Conservation (phyloP, 2,329 filamentous ascomycete species). For the Pseudogymnoascus sp. region DNA sequence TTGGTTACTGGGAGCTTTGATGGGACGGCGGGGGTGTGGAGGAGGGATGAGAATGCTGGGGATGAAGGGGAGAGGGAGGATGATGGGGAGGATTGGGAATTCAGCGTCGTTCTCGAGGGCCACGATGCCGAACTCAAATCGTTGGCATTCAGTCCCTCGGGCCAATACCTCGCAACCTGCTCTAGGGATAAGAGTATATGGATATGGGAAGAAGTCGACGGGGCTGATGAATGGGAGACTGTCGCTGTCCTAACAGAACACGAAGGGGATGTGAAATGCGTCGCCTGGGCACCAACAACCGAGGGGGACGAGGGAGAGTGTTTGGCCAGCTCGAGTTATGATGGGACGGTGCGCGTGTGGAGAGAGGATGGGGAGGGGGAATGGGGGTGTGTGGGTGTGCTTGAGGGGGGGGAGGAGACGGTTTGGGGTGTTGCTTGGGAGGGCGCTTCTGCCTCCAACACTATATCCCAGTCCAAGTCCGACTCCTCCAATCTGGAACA, state of each 20-base stretch:
- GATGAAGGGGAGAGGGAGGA: slow-evolving; percentile 41
- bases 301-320: slow-evolving; percentile 58
- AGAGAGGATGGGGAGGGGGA: slow-evolving; percentile 80
- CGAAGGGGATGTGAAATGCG: slow-evolving; percentile 87
- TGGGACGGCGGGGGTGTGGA: slow-evolving; percentile 80
- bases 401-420: slow-evolving; percentile 74
- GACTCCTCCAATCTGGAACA: too few species aligned
- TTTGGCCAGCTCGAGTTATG: slow-evolving; percentile 68
- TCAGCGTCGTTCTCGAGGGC: slow-evolving; percentile 84
- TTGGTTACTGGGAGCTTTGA: slow-evolving; percentile 93
- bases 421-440: slow-evolving; percentile 84
- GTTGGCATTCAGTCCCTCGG: slow-evolving; percentile 64
- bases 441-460: slow-evolving; percentile 27
- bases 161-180: slow-evolving; percentile 79
- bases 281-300: slow-evolving; percentile 75
- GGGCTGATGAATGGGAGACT: slow-evolving; percentile 94
- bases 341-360: slow-evolving; percentile 59
- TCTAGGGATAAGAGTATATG: slow-evolving; percentile 89
- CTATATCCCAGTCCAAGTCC: not conserved
- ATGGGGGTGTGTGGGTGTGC: slow-evolving; percentile 79
- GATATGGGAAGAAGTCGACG: slow-evolving; percentile 95
- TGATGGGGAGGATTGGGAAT: slow-evolving; percentile 79
- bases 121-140: slow-evolving; percentile 91
- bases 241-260: slow-evolving; percentile 92
- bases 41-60: slow-evolving; percentile 40